These are phyloP conservation scores for Drechslera avenae DNA, from an alignment of 2,329 filamentous ascomycete genomes.

Conservation along the genomic window DNA sequence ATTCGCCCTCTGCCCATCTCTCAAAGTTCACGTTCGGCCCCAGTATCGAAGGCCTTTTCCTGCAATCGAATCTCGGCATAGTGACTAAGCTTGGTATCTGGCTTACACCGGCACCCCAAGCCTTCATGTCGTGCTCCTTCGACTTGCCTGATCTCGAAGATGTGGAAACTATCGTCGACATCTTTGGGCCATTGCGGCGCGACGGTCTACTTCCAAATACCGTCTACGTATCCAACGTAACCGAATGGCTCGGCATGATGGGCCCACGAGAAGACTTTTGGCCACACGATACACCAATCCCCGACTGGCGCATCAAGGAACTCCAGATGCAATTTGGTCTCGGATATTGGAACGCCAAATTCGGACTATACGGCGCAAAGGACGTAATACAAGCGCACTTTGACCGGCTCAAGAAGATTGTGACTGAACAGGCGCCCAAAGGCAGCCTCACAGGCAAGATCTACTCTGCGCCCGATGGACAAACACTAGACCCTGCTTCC, in stretches of 20 bases:
- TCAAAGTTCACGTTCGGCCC: constrained; percentile 36
- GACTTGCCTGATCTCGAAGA: constrained; percentile 55
- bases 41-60: constrained; percentile 54
- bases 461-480: constrained; percentile 48
- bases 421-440: constrained; percentile 45
- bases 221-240: constrained; percentile 54
- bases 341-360: constrained; percentile 55
- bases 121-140: constrained; percentile 56
- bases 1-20: constrained; percentile 22
- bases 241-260: constrained; percentile 54
- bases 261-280: constrained; percentile 53
- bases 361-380: constrained; percentile 53
- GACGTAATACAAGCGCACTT: constrained; percentile 54
- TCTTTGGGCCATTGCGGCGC: constrained; percentile 53
- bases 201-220: constrained; percentile 52
- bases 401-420: constrained; percentile 47
- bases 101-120: constrained; percentile 47
- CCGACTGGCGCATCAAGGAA: constrained; percentile 53
- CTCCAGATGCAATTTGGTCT: constrained; percentile 50
- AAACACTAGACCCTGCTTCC: constrained; percentile 47
- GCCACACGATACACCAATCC: constrained; percentile 52
- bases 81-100: constrained; percentile 50
- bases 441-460: constrained; percentile 48
- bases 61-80: constrained; percentile 59
- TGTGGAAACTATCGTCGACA: constrained; percentile 53